These are phyloP conservation scores for Penicillium decumbens DNA, from an alignment of 2,329 filamentous ascomycete species.

Conservation along the genomic window DNA sequence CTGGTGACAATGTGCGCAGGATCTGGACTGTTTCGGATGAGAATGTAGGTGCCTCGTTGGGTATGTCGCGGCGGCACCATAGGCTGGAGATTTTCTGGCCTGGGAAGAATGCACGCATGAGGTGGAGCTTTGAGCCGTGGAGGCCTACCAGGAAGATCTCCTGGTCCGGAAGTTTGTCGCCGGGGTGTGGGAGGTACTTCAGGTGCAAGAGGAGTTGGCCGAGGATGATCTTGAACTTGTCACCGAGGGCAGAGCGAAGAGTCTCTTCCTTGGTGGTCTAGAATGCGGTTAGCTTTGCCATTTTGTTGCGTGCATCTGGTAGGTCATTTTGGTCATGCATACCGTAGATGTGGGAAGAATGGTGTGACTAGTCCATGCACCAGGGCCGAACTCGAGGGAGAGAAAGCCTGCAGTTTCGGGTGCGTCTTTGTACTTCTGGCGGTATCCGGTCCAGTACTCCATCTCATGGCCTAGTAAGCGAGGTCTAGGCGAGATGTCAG, in stretches of 20 bases:
- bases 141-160: conserved; percentile 28
- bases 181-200: conserved; percentile 12
- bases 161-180: conserved; percentile 28
- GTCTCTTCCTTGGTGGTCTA: conserved; percentile 18
- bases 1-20: neutral
- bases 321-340: neutral
- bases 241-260: conserved; percentile 15
- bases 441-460: conserved; percentile 28
- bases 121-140: conserved; percentile 27
- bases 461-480: conserved; percentile 12
- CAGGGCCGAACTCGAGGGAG: conserved; percentile 16
- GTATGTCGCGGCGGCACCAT: conserved; percentile 21
- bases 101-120: conserved; percentile 28
- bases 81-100: conserved; percentile 25
- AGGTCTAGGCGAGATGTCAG: conserved; percentile 10
- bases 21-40: neutral
- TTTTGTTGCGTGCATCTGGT: neutral
- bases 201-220: conserved; percentile 23
- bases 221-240: conserved; percentile 28
- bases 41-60: neutral
- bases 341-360: conserved; percentile 24
- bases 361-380: neutral
- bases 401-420: conserved; percentile 20
- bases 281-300: neutral
- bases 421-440: conserved; percentile 20